phyloP scores from a whole-genome alignment of 352 stramenopile species.

The Phytophthora sp. region DNA sequence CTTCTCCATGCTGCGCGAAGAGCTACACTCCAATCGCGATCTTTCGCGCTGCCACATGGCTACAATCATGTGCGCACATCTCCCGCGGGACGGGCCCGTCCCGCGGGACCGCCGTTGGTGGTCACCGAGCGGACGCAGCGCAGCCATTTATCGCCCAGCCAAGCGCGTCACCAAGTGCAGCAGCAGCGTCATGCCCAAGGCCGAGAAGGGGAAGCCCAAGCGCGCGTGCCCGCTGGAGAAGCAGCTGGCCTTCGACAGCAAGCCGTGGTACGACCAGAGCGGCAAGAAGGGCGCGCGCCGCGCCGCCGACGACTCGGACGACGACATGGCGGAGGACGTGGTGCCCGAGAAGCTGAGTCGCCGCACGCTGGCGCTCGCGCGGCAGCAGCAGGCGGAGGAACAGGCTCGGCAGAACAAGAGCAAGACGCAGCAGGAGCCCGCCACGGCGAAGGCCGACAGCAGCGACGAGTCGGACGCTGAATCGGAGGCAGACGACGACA shows the following conservation, averaged over 20 bases:
- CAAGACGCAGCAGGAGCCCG: constrained; percentile 18
- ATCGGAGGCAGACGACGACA: constrained; percentile 77
- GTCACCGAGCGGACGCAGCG: constrained; percentile 24
- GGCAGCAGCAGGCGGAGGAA: constrained; percentile 83
- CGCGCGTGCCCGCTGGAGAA: constrained; percentile 87
- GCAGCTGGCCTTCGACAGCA: constrained; percentile 86
- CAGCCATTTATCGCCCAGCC: constrained; percentile 39
- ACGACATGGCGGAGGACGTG: constrained; percentile 66
- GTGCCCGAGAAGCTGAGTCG: constrained; percentile 84
- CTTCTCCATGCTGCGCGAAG: neutral
- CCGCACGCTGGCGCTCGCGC: constrained; percentile 79
- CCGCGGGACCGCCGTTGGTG: constrained; percentile 16
- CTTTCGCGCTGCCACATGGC: constrained; percentile 15
- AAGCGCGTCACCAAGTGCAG: neutral
- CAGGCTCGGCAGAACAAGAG: constrained; percentile 55
- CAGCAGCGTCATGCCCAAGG: constrained; percentile 65
- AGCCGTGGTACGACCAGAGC: constrained; percentile 81
- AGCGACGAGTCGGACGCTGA: constrained; percentile 68
- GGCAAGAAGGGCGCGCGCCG: constrained; percentile 29
- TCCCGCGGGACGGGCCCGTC: no score
- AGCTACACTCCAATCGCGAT: constrained; percentile 21
- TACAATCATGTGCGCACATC: constrained; percentile 13
- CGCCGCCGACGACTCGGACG: constrained; percentile 61
- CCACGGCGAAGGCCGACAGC: constrained; percentile 37
- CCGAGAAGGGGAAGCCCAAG: constrained; percentile 79